Base-by-base conservation (phyloP, 225 moss, liverwort and hornwort species). In the Bryoerythrophyllum caledonicum region DNA sequence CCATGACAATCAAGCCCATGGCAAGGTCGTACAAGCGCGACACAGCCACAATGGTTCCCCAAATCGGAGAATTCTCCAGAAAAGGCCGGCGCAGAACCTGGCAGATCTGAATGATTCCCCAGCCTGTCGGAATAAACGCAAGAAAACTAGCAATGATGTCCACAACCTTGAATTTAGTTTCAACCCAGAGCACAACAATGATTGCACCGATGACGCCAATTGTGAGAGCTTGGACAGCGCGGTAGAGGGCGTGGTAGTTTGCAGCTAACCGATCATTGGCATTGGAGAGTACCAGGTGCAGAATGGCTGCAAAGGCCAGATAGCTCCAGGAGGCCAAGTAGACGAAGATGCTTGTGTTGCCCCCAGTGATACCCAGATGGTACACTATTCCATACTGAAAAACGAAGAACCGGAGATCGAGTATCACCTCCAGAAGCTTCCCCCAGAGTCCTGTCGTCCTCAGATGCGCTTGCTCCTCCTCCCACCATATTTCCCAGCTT, bases 401-500 rank as follows among this genome's bases (percentile, higher is more conserved):
- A 66, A 94, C 63, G 72, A 94, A 94, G 78, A 97, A 97, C 40
- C 94, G 88, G 26, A 94, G 84, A 68, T 90, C 88, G 11, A 97
- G 81, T 30, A 94, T 10, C 2, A 94, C 89, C 73, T 97, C 97
- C 35, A 99, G 30, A 25, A 84, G 63, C 63, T 91, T 92, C 11
- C 92, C 94, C 94, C 94, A 91, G 12, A 94, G 83, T 25, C 94
- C 97, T 1, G 97, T 94, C 1, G 85, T 76, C 56, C 81, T 80
- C 2, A 94, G 67, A 66, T 94, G 94, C 67, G 91, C 91, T 78
- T 97, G 94, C 68, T 94, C 92, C 62, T 91, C 90, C 52, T 97
- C 92, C 97, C 97, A 97, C 97, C 97, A 97, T 28, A 91, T 76
- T 41, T 81, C 84, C 94, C 94, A 96, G 57, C 94, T 92, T 66